Conservation (phyloP, 1,284 basidiomycete species). For the Trichosporon coremiiforme region DNA sequence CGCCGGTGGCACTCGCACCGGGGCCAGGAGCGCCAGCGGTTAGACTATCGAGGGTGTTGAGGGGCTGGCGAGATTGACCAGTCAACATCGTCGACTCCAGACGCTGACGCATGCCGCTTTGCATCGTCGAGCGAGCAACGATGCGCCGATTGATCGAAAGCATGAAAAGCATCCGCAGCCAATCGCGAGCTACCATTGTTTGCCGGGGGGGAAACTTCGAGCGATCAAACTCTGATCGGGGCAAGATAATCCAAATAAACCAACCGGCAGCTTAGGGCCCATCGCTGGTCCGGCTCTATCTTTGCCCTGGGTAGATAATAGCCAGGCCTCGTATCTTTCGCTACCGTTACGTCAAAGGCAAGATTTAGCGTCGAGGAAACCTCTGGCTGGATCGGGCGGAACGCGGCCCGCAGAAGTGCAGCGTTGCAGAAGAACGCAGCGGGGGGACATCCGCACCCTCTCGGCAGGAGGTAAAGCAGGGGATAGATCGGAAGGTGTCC, state of each 20-base stretch:
- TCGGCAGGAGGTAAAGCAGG: no score
- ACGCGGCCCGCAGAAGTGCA: no score
- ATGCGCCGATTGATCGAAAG: neutral
- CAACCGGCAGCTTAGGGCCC: neutral
- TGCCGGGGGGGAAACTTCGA: neutral
- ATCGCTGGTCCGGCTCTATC: neutral
- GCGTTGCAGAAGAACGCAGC: no score
- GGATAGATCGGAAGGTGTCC: neutral
- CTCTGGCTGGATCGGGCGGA: neutral
- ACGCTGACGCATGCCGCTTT: neutral
- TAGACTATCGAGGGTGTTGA: neutral
- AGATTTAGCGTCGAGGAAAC: neutral
- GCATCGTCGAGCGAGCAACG: neutral
- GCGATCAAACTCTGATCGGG: neutral
- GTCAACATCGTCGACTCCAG: neutral
- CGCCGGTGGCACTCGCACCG: neutral
- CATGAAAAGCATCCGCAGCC: neutral
- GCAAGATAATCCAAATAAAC: neutral
- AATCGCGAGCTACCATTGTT: neutral
- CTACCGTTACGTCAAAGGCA: neutral
- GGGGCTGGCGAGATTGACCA: neutral
- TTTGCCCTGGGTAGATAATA: neutral
- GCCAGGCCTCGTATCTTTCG: neutral
- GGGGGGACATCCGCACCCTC: neutral
- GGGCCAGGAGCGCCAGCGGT: neutral